Evolutionary conservation across 2,329 filamentous ascomycete species (phyloP).

Genomic region (Penicillium sp.): DNA sequence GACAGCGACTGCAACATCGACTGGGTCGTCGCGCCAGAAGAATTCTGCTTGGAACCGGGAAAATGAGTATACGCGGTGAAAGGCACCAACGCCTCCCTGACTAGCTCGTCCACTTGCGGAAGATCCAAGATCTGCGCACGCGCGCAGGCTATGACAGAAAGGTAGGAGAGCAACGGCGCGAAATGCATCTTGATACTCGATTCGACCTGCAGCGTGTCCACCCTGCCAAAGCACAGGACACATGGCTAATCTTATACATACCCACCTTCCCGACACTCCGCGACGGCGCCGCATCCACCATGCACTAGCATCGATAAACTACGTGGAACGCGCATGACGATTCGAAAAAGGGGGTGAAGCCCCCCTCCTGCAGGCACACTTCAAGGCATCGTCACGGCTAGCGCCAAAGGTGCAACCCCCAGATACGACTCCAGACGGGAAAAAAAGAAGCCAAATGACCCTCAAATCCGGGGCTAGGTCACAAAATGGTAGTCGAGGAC

Average conservation of each 20-base stretch:
- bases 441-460: conserved; percentile 21
- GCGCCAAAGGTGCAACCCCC: conserved; percentile 18
- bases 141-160: conserved; percentile 21
- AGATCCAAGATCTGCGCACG: conserved; percentile 21
- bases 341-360: conserved; percentile 3
- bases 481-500: conserved; percentile 2
- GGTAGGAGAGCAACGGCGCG: conserved; percentile 11
- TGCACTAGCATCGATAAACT: conserved; percentile 5
- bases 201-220: neutral
- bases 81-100: conserved; percentile 17
- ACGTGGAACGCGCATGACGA: conserved; percentile 17
- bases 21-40: neutral
- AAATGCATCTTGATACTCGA: conserved; percentile 19
- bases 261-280: neutral
- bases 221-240: conserved; percentile 3
- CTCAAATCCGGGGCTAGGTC: conserved; percentile 5
- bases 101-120: conserved; percentile 19
- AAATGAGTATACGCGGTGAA: conserved; percentile 20
- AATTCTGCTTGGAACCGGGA: conserved; percentile 12
- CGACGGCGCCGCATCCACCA: neutral
- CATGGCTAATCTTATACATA: conserved; percentile 14
- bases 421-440: conserved; percentile 22
- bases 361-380: conserved; percentile 3
- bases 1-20: neutral
- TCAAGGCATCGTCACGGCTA: neutral